These are phyloP conservation scores for Aureobasidium sp. DNA, from an alignment of 2,329 filamentous ascomycete genomes.

Conservation along the genomic window DNA sequence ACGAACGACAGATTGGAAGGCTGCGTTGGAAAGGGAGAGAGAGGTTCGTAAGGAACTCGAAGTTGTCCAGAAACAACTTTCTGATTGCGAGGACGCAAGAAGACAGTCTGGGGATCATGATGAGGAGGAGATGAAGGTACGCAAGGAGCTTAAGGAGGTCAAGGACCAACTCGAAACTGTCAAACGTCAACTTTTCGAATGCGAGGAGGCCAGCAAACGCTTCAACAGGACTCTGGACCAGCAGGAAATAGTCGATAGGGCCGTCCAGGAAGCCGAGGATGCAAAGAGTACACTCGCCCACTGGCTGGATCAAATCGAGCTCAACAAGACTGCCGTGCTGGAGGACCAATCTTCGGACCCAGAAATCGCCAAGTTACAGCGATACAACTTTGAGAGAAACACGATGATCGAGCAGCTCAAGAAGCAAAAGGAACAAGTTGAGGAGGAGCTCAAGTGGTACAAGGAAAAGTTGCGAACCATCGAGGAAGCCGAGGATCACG, in stretches of 20 bases:
- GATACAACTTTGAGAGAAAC: background rate
- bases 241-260: background rate
- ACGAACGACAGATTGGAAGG: background rate
- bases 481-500: background rate
- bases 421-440: background rate
- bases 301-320: background rate
- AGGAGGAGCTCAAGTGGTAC: background rate
- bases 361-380: background rate
- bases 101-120: background rate
- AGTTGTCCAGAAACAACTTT: background rate
- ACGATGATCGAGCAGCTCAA: background rate
- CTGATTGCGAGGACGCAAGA: background rate
- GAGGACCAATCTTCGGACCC: background rate
- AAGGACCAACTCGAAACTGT: background rate
- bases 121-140: background rate
- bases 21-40: background rate
- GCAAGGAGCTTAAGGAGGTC: no score
- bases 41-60: background rate
- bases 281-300: background rate
- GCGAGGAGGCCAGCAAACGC: background rate
- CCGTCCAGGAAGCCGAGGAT: background rate
- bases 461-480: background rate
- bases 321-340: background rate
- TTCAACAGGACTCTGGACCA: background rate
- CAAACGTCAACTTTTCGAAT: background rate